Base-by-base conservation (phyloP, 495 filamentous ascomycete species). In the Penicillium paxilli region DNA sequence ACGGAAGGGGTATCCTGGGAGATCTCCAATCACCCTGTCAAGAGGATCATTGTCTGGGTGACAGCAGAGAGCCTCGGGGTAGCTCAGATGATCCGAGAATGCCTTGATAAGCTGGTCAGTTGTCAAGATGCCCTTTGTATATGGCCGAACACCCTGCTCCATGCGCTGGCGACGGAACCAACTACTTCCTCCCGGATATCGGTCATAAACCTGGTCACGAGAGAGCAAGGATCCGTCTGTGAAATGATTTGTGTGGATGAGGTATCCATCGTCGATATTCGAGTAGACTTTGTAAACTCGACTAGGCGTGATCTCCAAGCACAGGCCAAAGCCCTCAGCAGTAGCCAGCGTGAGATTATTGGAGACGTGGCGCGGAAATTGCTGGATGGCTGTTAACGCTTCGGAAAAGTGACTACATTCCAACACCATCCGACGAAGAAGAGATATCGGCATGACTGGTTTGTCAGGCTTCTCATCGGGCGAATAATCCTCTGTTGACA, bases 61-160 rank as follows among this genome's bases (percentile, higher is more conserved):
- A 30, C 26, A 30, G 26, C 26, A 30, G 9, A 65, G 37, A 20
- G 49, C 55, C 40, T 68, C 53, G 11, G 65, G 63, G 54, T 61
- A 64, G 21, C 56, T 46, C 9, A 62, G 33, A 51, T 68, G 65
- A 28, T 68, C 65, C 20, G 57, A 59, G 28, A 68, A 64, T 17
- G 60, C 63, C 12, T 5, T 24, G 22, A 54, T 51, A 32, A 66
- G 50, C 14, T 55, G 51, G 2, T 67, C 55, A 19, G 20, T 50
- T 12, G 32, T 44, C 32, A 22, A 61, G 19, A 22, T 23, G 9
- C 14, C 57, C 51, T 17, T 57, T 9, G 33, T 20, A 21, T 41
- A n/a, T 26, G 22, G 9, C 19, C 37, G 21, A 9, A 28, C 23
- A 5, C 33, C 37, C 16, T 24, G 19, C 42, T 51, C 37, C 3